Base-by-base conservation (phyloP, 2,329 filamentous ascomycete genomes). In the Phaeomoniella chlamydospora region DNA sequence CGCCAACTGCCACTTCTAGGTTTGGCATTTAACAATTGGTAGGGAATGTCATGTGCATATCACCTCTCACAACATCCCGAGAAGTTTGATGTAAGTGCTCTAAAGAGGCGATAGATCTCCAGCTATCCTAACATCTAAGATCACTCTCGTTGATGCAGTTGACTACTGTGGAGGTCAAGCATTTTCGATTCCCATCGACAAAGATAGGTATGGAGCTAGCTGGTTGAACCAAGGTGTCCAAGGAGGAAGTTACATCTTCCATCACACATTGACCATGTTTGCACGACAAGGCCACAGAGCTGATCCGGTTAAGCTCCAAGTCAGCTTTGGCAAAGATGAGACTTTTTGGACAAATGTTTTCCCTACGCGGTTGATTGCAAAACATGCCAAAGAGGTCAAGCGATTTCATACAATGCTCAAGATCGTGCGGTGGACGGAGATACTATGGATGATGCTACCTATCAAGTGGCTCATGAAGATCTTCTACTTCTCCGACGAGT, bases 401-500 rank as follows among this genome's bases (percentile, higher is more conserved):
- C 63, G 65, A 19, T 69, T 77, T 44, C 61, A 59, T 14, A 61
- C 51, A 29, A 70, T 74, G 51, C 49, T 76, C 38, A 70, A 62
- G 36, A 60, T 70, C 35, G 65, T 74, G 18, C 65, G 70, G 17
- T 65, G 58, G 45, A 62, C 72, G 34, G 67, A 74, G 54, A 46
- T 72, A 2, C 49, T 75, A 37, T 65, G 76, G 40, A 70, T 68
- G 1, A 44, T 75, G 5, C 49, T 76, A 17, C 72, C 61, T 0
- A 74, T 85, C 46, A 74, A 72, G 40, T 54, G 74, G 19, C 67
- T 84, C 51, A 63, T 84, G 45, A 71, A 70, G 38, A 53, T 83
- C 35, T 83, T 81, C 54, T 59, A 72, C 38, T 84, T 85, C 55
- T 76, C 65, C 38, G 65, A 70, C 6, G 77, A 80, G 37, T 86